Conservation (phyloP, 768 basidiomycete species). For the Xerocomellus intermedius region DNA sequence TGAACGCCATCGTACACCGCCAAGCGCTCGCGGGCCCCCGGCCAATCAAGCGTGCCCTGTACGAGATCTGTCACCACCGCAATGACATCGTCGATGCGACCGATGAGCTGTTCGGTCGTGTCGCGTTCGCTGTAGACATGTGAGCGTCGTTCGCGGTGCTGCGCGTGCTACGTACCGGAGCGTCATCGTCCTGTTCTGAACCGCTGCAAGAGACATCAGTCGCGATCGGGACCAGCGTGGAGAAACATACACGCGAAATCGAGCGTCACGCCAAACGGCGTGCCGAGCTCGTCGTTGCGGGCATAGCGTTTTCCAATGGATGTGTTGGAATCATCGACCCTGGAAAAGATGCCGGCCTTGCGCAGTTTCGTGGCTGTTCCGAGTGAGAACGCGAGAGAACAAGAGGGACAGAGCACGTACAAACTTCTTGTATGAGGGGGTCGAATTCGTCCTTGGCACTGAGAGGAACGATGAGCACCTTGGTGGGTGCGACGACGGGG, state of each 20-base stretch:
- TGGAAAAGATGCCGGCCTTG: slow-evolving; percentile 82
- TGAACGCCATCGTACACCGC: slow-evolving; percentile 88
- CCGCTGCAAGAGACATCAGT: slow-evolving; percentile 47
- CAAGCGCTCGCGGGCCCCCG: slow-evolving; percentile 65
- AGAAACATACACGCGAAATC: slow-evolving; percentile 77
- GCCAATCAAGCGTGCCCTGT: slow-evolving; percentile 74
- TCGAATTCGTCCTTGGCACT: slow-evolving; percentile 82
- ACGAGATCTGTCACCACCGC: slow-evolving; percentile 76
- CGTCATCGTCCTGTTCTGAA: slow-evolving; percentile 92
- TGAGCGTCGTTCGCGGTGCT: slow-evolving; percentile 1
- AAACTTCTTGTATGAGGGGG: slow-evolving; percentile 83
- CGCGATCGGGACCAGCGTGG: not conserved
- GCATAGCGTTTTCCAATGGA: slow-evolving; percentile 97
- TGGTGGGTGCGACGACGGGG: slow-evolving; percentile 88
- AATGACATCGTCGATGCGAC: slow-evolving; percentile 86
- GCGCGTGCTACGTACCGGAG: slow-evolving; percentile 60
- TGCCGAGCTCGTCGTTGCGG: slow-evolving; percentile 97
- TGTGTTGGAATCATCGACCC: slow-evolving; percentile 94
- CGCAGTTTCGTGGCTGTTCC: slow-evolving; percentile 79
- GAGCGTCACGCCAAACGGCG: slow-evolving; percentile 93
- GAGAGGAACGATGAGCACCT: slow-evolving; percentile 94
- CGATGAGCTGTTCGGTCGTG: slow-evolving; percentile 91
- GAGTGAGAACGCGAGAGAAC: not conserved
- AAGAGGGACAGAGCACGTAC: slow-evolving; percentile 50
- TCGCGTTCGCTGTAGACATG: slow-evolving; percentile 74